A percentile compares a stretch with the other conserved stretches of the same genome.
phyloP scores from a whole-genome alignment of 2,329 filamentous ascomycete species.

The Akanthomyces muscarius region DNA sequence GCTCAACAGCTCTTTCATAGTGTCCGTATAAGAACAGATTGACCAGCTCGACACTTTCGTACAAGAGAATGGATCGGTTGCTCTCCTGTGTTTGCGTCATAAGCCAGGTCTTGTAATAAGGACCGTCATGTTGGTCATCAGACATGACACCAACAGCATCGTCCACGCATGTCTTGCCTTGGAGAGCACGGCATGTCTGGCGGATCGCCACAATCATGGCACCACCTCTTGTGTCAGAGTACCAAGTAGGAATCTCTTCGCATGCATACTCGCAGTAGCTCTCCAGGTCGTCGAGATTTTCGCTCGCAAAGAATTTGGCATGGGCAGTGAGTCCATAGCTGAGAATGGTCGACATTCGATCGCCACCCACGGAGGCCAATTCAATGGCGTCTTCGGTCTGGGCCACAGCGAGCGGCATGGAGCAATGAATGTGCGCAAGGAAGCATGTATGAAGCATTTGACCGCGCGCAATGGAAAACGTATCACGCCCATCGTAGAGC shows the following conservation, averaged over 20 bases:
- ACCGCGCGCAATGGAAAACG: slow-evolving; percentile 63
- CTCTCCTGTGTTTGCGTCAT: slow-evolving; percentile 51
- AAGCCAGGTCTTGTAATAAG: slow-evolving; percentile 57
- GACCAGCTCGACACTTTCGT: slow-evolving; percentile 63
- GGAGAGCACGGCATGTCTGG: slow-evolving; percentile 65
- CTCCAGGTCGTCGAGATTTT: slow-evolving; percentile 66
- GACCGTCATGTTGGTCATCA: slow-evolving; percentile 62
- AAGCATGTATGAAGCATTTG: slow-evolving; percentile 67
- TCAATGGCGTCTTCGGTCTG: slow-evolving; percentile 65
- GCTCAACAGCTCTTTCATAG: slow-evolving; percentile 54
- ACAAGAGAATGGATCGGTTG: slow-evolving; percentile 62
- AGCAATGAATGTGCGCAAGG: slow-evolving; percentile 64
- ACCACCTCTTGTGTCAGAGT: slow-evolving; percentile 66
- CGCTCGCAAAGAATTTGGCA: slow-evolving; percentile 65
- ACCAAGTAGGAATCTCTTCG: slow-evolving; percentile 70
- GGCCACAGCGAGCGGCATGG: slow-evolving; percentile 54
- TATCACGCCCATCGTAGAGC: slow-evolving; percentile 58
- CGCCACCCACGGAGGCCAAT: slow-evolving; percentile 61
- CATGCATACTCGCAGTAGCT: slow-evolving; percentile 67
- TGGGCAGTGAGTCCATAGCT: slow-evolving; percentile 65
- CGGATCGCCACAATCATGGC: slow-evolving; percentile 62
- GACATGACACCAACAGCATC: slow-evolving; percentile 56
- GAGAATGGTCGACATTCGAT: slow-evolving; percentile 67
- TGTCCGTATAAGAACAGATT: slow-evolving; percentile 61
- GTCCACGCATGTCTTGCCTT: slow-evolving; percentile 63